These are phyloP conservation scores for Beta macrorhiza DNA, from an alignment of 179 eudicot species.

Conservation along the genomic window DNA sequence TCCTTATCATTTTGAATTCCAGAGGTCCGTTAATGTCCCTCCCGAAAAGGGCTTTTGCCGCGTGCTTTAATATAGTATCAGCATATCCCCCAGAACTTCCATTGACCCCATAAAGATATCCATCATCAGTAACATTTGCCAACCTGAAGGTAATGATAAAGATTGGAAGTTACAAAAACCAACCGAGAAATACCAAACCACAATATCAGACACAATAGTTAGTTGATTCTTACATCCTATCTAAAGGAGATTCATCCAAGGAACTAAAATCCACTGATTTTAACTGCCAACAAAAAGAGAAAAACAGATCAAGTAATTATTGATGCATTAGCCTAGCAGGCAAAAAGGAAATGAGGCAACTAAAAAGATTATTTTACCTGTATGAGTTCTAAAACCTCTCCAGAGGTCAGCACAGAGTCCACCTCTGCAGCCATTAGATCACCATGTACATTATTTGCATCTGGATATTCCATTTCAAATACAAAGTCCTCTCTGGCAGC, in stretches of 20 bases:
- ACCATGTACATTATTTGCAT: constrained; percentile 32
- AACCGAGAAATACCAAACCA: constrained; percentile 13
- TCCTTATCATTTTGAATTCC: constrained; percentile 59
- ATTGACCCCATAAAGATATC: constrained; percentile 68
- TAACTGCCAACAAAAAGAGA: constrained; percentile 50
- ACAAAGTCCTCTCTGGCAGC: constrained; percentile 93
- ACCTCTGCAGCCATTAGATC: constrained; percentile 58
- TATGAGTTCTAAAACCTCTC: constrained; percentile 85
- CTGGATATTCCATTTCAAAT: constrained; percentile 52
- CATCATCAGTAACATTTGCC: constrained; percentile 81
- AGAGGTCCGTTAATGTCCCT: constrained; percentile 67
- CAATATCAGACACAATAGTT: constrained; percentile 1
- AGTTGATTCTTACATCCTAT: constrained; percentile 56
- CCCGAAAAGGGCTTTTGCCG: constrained; percentile 70
- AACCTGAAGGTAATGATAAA: constrained; percentile 40
- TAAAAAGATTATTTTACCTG: constrained; percentile 43
- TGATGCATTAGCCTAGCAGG: neutral
- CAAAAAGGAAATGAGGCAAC: neutral
- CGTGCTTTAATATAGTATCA: constrained; percentile 70
- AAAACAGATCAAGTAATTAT: neutral
- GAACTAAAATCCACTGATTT: constrained; percentile 63
- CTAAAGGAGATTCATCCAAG: constrained; percentile 83
- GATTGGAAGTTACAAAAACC: neutral
- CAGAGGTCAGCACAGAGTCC: constrained; percentile 94
- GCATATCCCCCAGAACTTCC: constrained; percentile 99